A percentile compares a stretch with the other conserved stretches of the same genome.
Evolutionary conservation across 345 rosid species (phyloP).

Genomic region (Hypericum androsaemum): DNA sequence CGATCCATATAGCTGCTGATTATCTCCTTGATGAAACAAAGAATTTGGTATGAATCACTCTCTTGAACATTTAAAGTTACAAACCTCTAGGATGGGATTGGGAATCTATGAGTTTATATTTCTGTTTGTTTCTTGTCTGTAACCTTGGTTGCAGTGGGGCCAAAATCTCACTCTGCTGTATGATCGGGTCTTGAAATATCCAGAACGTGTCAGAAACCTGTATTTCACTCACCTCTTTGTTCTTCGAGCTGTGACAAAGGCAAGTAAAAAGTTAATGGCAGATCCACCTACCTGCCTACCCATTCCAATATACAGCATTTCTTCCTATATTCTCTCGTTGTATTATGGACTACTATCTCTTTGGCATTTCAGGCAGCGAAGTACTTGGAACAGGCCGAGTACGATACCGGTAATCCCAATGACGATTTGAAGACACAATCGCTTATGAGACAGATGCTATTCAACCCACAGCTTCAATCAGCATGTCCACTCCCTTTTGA

Average conservation of each 20-base stretch:
- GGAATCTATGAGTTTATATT: background rate
- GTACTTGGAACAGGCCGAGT: slow-evolving; percentile 83
- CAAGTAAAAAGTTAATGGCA: slow-evolving; percentile 12
- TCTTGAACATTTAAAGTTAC: background rate
- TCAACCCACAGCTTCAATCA: slow-evolving; percentile 62
- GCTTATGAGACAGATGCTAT: slow-evolving; percentile 62
- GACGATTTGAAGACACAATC: slow-evolving; percentile 85
- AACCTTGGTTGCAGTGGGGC: slow-evolving; percentile 69
- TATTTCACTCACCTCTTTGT: slow-evolving; percentile 92
- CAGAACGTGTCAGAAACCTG: slow-evolving; percentile 77
- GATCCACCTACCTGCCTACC: background rate
- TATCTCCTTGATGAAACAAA: slow-evolving; percentile 76
- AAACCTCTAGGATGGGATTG: background rate
- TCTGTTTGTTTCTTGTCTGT: slow-evolving; percentile 10
- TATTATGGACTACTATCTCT: background rate
- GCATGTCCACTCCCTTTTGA: slow-evolving; percentile 96
- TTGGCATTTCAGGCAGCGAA: slow-evolving; percentile 48
- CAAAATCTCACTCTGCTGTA: slow-evolving; percentile 70
- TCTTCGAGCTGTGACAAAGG: slow-evolving; percentile 85
- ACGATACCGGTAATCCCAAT: slow-evolving; percentile 61
- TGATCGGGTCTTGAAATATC: slow-evolving; percentile 73
- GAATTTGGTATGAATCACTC: slow-evolving; percentile 37
- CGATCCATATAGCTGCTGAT: slow-evolving; percentile 79
- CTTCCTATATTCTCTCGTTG: background rate
- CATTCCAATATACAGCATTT: background rate